Percentiles rank a stretch among this genome's conserved stretches.
These are phyloP conservation scores for Cryphonectria parasitica DNA, from an alignment of 2,329 filamentous ascomycete genomes.

Conservation along the genomic window DNA sequence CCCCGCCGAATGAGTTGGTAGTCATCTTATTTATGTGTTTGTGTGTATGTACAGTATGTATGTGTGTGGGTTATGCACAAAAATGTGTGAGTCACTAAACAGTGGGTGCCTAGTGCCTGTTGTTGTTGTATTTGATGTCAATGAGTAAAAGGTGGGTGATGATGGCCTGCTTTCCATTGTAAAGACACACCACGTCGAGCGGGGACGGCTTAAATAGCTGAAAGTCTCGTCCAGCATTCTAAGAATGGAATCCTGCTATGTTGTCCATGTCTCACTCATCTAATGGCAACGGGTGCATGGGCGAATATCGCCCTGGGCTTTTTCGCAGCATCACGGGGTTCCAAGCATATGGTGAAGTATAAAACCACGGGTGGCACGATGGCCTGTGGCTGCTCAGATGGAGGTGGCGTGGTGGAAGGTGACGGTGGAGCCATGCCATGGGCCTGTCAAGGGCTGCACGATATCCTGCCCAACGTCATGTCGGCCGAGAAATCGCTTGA, in stretches of 20 bases:
- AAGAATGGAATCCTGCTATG: background rate
- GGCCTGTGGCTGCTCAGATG: slow-evolving; percentile 19
- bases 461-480: slow-evolving; percentile 15
- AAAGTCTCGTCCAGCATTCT: background rate
- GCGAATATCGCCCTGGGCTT: background rate
- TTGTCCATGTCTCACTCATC: background rate
- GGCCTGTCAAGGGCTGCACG: slow-evolving; percentile 19
- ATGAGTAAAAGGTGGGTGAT: slow-evolving; percentile 16
- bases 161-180: slow-evolving; percentile 25
- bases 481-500: slow-evolving; percentile 1
- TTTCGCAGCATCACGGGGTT: slow-evolving; percentile 12
- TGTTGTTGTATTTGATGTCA: background rate
- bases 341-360: slow-evolving; percentile 13
- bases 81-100: background rate
- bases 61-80: background rate
- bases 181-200: slow-evolving; percentile 17
- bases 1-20: slow-evolving; percentile 29
- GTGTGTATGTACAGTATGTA: background rate
- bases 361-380: slow-evolving; percentile 24
- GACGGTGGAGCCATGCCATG: slow-evolving; percentile 25
- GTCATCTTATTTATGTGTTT: slow-evolving; percentile 23
- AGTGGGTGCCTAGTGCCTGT: background rate
- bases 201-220: slow-evolving; percentile 27
- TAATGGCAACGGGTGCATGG: background rate
- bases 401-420: slow-evolving; percentile 25